Evolutionary conservation across 139 green algal genomes (phyloP).

Genomic region (Micractinium sp.): DNA sequence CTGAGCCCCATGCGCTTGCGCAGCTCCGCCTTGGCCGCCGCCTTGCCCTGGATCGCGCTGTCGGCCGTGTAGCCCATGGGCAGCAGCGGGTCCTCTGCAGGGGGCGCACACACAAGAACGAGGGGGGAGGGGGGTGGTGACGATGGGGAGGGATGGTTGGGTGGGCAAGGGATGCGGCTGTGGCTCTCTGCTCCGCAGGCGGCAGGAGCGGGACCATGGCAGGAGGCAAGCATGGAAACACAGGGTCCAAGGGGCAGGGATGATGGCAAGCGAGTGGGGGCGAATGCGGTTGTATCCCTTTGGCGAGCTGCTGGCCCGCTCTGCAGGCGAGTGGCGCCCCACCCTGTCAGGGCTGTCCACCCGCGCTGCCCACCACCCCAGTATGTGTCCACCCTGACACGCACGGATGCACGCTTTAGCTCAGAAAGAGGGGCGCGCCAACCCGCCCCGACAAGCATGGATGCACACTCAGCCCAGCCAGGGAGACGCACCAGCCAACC

Average conservation of each 20-base stretch:
- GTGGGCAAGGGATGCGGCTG: neutral
- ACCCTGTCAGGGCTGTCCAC: too few relatives aligned
- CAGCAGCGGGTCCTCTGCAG: constrained; percentile 73
- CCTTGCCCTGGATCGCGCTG: constrained; percentile 65
- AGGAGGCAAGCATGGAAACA: too few relatives aligned
- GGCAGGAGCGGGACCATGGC: neutral
- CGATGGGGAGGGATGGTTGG: neutral
- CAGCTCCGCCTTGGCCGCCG: constrained; percentile 70
- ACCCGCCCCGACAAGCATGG: neutral
- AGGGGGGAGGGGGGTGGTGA: neutral
- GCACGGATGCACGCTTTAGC: neutral
- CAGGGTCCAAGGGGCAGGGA: too few relatives aligned
- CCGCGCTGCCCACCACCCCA: too few relatives aligned
- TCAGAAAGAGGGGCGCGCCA: too few relatives aligned
- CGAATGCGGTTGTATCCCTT: too few relatives aligned
- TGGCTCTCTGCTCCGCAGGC: too few relatives aligned
- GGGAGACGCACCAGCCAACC: neutral
- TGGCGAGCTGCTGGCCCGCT: too few relatives aligned
- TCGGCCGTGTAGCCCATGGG: constrained; percentile 74
- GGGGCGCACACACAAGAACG: constrained; percentile 63
- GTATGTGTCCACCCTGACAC: too few relatives aligned
- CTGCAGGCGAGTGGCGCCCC: too few relatives aligned
- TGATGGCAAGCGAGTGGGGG: too few relatives aligned
- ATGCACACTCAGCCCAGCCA: neutral
- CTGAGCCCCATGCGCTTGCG: constrained; percentile 67